A percentile compares a stretch with the other conserved stretches of the same genome.
Conservation (phyloP, 163 green algal species). For the Chlorella variabilis region DNA sequence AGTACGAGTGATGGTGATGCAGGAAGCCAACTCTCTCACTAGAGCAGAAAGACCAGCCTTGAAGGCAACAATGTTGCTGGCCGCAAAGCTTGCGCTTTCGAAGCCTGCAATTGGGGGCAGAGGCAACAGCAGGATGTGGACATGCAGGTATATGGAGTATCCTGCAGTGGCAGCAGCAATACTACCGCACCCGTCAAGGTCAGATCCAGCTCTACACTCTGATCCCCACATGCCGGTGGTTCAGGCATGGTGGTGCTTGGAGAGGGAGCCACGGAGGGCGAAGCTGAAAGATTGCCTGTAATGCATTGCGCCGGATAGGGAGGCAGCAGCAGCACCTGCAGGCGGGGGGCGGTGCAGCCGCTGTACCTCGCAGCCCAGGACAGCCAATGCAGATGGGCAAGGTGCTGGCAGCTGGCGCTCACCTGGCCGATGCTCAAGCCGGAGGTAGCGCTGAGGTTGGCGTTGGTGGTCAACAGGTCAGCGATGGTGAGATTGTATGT, state of each 20-base stretch:
- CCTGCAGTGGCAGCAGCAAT: not conserved
- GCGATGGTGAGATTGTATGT: conserved; percentile 27
- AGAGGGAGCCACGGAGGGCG: not conserved
- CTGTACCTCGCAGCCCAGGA: not conserved
- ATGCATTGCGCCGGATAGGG: conserved; percentile 7
- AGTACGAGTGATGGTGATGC: not conserved
- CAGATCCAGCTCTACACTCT: conserved; percentile 1
- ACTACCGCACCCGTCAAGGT: not conserved
- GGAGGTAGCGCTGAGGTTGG: not conserved
- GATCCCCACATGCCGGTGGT: not conserved
- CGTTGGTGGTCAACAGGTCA: conserved; percentile 43
- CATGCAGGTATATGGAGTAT: too few relatives aligned
- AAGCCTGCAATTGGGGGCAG: too few relatives aligned
- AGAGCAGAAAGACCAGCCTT: not conserved
- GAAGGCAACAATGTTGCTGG: not conserved
- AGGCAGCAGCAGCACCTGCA: not conserved
- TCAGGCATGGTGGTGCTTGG: not conserved
- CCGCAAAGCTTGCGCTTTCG: too few relatives aligned
- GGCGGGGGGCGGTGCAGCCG: not conserved
- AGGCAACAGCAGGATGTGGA: too few relatives aligned
- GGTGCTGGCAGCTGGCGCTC: too few relatives aligned
- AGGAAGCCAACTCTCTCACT: not conserved
- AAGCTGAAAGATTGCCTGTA: not conserved
- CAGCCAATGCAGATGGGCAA: too few relatives aligned
- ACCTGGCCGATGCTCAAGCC: conserved; percentile 18